phyloP scores from a whole-genome alignment of 805 yeast species.

The Henningerozyma blattae region DNA sequence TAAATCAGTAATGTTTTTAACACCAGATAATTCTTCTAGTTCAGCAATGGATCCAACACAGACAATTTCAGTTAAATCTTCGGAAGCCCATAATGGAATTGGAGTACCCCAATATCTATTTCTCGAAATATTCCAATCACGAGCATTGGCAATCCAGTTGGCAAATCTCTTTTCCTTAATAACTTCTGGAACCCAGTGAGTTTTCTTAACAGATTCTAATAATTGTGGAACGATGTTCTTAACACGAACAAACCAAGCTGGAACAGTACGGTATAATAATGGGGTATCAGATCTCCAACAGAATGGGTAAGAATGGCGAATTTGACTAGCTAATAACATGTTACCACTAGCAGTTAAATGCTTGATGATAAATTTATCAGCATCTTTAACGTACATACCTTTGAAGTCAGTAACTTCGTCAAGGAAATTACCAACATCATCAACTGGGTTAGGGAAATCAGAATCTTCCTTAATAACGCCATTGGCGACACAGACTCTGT shows the following conservation, averaged over 20 bases:
- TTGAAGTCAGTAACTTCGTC: slow-evolving; percentile 58
- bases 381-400: slow-evolving; percentile 89
- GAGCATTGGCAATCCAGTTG: slow-evolving; percentile 96
- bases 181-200: slow-evolving; percentile 88
- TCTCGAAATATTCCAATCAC: slow-evolving; percentile 98
- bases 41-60: slow-evolving; percentile 89
- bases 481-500: slow-evolving; percentile 58
- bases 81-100: slow-evolving; percentile 94
- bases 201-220: slow-evolving; percentile 71
- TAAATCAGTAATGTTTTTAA: slow-evolving; percentile 67
- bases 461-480: slow-evolving; percentile 64
- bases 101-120: slow-evolving; percentile 99
- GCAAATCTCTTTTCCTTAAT: slow-evolving; percentile 93
- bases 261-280: slow-evolving; percentile 87
- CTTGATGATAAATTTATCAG: slow-evolving; percentile 85
- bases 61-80: slow-evolving; percentile 83
- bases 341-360: slow-evolving; percentile 67
- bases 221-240: slow-evolving; percentile 79
- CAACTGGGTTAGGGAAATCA: slow-evolving; percentile 87
- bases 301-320: slow-evolving; percentile 95
- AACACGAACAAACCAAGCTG: slow-evolving; percentile 96
- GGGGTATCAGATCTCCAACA: slow-evolving; percentile 99
- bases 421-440: slow-evolving; percentile 83
- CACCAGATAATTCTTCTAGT: slow-evolving; percentile 76
- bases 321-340: slow-evolving; percentile 64